These are phyloP conservation scores for Xylaria sp. DNA, from an alignment of 2,329 filamentous ascomycete species.

Conservation along the genomic window DNA sequence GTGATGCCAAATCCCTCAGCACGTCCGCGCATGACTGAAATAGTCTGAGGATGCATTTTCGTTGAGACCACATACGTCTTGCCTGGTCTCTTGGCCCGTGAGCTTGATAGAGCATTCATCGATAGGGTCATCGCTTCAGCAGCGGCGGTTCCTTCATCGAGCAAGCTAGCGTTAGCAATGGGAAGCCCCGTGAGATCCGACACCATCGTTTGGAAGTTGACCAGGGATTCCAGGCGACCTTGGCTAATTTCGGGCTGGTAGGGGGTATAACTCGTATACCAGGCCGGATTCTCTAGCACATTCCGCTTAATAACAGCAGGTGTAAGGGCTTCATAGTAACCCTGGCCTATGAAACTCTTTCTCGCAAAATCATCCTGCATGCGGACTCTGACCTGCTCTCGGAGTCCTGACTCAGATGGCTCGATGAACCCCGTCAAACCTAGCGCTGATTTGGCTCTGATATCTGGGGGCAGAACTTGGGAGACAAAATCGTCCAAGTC, in stretches of 20 bases:
- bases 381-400: slow-evolving; percentile 55
- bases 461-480: slow-evolving; percentile 81
- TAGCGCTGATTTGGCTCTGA: slow-evolving; percentile 71
- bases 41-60: slow-evolving; percentile 82
- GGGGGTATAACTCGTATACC: slow-evolving; percentile 98
- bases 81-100: slow-evolving; percentile 73
- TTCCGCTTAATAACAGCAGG: slow-evolving; percentile 93
- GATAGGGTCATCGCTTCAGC: slow-evolving; percentile 97
- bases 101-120: slow-evolving; percentile 72
- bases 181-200: slow-evolving; percentile 85
- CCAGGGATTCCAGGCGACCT: slow-evolving; percentile 85
- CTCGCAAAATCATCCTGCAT: slow-evolving; percentile 38
- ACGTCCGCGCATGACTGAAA: slow-evolving; percentile 81
- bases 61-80: slow-evolving; percentile 87
- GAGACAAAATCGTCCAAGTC: slow-evolving; percentile 82
- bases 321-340: slow-evolving; percentile 86
- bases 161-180: slow-evolving; percentile 87
- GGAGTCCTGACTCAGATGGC: slow-evolving; percentile 58
- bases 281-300: slow-evolving; percentile 88
- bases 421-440: slow-evolving; percentile 57
- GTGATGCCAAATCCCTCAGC: slow-evolving; percentile 91
- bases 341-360: slow-evolving; percentile 76
- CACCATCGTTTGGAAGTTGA: slow-evolving; percentile 96
- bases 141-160: slow-evolving; percentile 91
- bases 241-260: slow-evolving; percentile 98